phyloP scores from a whole-genome alignment of 2,329 filamentous ascomycete species.

The Alternaria ventricosa region DNA sequence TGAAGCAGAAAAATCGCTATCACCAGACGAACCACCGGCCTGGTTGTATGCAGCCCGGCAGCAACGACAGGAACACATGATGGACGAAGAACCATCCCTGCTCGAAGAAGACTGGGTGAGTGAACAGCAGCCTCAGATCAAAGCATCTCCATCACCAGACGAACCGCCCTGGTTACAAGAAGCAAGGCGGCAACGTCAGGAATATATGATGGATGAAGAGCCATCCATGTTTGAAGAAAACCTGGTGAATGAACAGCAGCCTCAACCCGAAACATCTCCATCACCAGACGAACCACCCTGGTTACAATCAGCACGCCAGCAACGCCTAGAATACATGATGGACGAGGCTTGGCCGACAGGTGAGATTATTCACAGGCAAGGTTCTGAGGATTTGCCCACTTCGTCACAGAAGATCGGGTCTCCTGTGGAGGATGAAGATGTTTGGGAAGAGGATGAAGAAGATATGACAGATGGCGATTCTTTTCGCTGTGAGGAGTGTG shows the following conservation, averaged over 20 bases:
- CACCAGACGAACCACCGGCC: too few relatives aligned
- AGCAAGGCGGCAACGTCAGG: background rate
- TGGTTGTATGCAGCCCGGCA: background rate
- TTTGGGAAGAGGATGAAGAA: constrained; percentile 43
- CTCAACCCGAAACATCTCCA: too few relatives aligned
- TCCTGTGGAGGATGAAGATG: constrained; percentile 9
- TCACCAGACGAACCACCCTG: too few relatives aligned
- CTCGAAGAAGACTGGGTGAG: background rate
- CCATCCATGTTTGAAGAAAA: constrained; percentile 2
- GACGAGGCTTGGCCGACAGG: background rate
- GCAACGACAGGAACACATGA: background rate
- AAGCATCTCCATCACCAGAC: background rate
- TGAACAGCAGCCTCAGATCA: background rate
- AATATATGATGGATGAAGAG: constrained; percentile 23
- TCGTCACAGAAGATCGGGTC: constrained; percentile 28
- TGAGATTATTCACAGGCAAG: constrained; percentile 9
- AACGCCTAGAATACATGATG: background rate
- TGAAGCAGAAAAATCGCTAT: too few relatives aligned
- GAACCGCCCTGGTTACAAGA: background rate
- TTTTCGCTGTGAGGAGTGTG: constrained; percentile 58
- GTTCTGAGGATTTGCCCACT: constrained; percentile 44
- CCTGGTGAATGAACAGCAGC: fast-evolving
- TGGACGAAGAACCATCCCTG: background rate
- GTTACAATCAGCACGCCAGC: background rate
- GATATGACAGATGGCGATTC: constrained; percentile 38